Conservation (phyloP, 176 grass and related monocot genomes). For the Bolboschoenus planiculmis region DNA sequence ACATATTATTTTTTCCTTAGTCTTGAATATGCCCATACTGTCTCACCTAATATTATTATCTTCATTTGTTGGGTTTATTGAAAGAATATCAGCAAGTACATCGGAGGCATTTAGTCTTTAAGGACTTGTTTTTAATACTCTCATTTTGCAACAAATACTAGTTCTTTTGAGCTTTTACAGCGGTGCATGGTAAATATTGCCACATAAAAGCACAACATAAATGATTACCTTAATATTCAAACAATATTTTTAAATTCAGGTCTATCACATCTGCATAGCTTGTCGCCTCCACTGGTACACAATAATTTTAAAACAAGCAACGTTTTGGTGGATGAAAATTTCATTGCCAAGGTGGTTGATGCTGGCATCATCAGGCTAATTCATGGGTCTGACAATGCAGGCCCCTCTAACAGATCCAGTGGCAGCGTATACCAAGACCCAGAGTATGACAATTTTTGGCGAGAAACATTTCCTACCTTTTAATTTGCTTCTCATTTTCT, state of each 20-base stretch:
- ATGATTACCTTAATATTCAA: slow-evolving; percentile 3
- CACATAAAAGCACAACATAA: neutral
- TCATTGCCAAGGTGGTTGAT: slow-evolving; percentile 86
- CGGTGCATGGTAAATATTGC: neutral
- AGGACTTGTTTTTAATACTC: neutral
- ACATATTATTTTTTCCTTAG: neutral
- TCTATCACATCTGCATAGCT: slow-evolving; percentile 58
- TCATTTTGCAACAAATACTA: neutral
- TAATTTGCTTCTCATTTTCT: neutral
- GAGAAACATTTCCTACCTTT: neutral
- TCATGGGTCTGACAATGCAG: slow-evolving; percentile 30
- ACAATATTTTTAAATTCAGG: slow-evolving; percentile 37
- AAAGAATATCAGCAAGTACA: neutral
- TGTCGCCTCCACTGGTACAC: slow-evolving; percentile 67
- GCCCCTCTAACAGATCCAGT: slow-evolving; percentile 32
- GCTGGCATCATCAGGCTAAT: slow-evolving; percentile 53
- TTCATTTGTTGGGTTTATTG: neutral
- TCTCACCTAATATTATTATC: neutral
- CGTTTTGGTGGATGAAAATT: slow-evolving; percentile 92
- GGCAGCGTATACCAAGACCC: slow-evolving; percentile 47
- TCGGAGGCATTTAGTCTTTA: neutral
- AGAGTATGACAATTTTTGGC: slow-evolving; percentile 37
- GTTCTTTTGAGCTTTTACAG: neutral
- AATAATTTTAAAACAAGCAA: slow-evolving; percentile 83
- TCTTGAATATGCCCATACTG: neutral